Conservation (phyloP, 202 grass and related monocot genomes). For the Setaria italica region DNA sequence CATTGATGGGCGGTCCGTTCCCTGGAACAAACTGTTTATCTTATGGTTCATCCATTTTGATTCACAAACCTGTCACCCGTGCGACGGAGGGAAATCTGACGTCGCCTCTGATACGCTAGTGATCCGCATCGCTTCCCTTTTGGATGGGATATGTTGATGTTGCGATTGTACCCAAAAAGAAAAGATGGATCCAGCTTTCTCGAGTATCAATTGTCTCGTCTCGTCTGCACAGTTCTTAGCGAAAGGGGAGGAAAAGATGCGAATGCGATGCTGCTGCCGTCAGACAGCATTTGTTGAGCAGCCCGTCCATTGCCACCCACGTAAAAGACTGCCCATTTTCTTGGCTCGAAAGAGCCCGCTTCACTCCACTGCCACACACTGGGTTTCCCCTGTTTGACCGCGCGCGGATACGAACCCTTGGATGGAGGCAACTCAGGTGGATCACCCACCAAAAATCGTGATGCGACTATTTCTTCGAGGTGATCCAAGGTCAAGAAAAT, state of each 20-base stretch:
- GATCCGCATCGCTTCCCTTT: slow-evolving; percentile 6
- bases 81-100: neutral
- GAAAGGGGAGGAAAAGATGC: slow-evolving; percentile 3
- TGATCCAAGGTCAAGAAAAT: neutral
- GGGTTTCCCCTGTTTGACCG: slow-evolving; percentile 13
- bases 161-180: neutral
- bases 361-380: slow-evolving; percentile 41
- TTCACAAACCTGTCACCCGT: neutral
- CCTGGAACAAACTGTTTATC: neutral
- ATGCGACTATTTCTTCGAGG: neutral
- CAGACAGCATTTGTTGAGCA: neutral
- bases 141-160: slow-evolving; percentile 23
- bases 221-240: neutral
- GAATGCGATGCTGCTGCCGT: neutral
- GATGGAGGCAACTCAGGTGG: neutral
- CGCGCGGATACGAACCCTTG: neutral
- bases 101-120: neutral
- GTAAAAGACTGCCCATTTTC: slow-evolving; percentile 2
- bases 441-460: slow-evolving; percentile 8
- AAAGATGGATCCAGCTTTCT: slow-evolving; percentile 1
- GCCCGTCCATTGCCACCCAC: slow-evolving; percentile 15
- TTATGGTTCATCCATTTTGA: neutral
- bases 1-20: neutral
- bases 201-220: neutral
- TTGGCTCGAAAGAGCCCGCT: slow-evolving; percentile 19